Base-by-base conservation (phyloP, 2,329 filamentous ascomycete genomes). In the Penicillium sp. region DNA sequence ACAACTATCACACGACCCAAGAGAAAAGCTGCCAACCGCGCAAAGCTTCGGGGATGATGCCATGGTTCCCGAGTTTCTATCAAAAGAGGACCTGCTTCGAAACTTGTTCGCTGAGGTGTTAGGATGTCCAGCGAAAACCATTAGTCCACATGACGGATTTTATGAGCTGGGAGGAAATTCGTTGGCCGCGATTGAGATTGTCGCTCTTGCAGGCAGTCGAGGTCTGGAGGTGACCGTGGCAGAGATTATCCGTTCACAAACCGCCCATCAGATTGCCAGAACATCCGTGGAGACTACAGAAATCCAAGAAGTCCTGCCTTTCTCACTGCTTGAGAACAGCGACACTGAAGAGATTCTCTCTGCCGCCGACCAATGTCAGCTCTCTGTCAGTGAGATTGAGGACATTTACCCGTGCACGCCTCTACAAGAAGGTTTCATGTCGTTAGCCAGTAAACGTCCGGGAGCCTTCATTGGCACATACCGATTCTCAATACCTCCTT, bases 401-500 rank as follows among this genome's bases (percentile, higher is more conserved):
- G 77, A 80, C 56, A 69, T 73, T 2, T 78, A 79, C 56, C 77
- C 78, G 0, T 74, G 70, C 10, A 80, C 75, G 10, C 69, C 77
- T 3, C 66, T 80, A 0, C 78, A 81, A 61, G 76, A 79, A 65
- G 79, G 76, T 6, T 70, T 59, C 12, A 55, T 59, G 42, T 74
- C 77, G 0, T 67, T 80, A 9, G 53, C 50, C 1, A 55, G 26
- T 6, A 38, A 24, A 17, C 30, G 13, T 15, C 50, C 58, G 4
- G 58, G 58, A 4, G 28, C 58, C 38, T 55, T 55, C 42, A 49
- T 59, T n/a, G 58, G 50, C 13, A 55, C 49, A 28, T 59, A 59
- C 24, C 40, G 28, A 15, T 59, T 59, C 40, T 55, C 26, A 8
- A 37, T 54, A n/a, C 26, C 58, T 55, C 38, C 49, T 47, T 22